phyloP scores from a whole-genome alignment of 108 stramenopile species.

The Cyclotella choctawhatcheeana region DNA sequence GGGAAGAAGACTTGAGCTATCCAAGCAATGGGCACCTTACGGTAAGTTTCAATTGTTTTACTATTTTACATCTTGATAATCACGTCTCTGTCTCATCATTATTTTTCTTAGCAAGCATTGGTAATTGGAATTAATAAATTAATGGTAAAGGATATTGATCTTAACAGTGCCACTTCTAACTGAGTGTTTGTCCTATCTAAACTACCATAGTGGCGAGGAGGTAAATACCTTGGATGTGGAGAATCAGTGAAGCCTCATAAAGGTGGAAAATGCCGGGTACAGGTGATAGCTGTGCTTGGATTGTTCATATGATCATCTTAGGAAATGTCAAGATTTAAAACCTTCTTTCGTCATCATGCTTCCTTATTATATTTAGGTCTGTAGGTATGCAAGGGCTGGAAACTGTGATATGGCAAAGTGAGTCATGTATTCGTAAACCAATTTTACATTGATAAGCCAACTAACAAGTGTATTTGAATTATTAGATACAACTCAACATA shows the following conservation, averaged over 20 bases:
- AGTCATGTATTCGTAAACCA: too few relatives aligned
- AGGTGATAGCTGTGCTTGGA: slow-evolving; percentile 29
- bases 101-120: slow-evolving; percentile 37
- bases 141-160: background rate
- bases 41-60: too few relatives aligned
- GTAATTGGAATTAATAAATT: background rate
- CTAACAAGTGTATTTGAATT: too few relatives aligned
- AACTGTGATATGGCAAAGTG: slow-evolving; percentile 29
- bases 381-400: slow-evolving; percentile 29
- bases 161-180: background rate
- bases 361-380: background rate
- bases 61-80: too few relatives aligned
- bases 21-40: slow-evolving; percentile 51
- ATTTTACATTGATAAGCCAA: too few relatives aligned
- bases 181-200: background rate
- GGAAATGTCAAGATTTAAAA: background rate
- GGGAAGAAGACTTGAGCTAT: slow-evolving; percentile 41
- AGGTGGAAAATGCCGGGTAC: slow-evolving; percentile 40
- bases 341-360: background rate
- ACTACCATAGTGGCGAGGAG: slow-evolving; percentile 28
- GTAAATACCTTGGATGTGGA: slow-evolving; percentile 47
- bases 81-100: too few relatives aligned
- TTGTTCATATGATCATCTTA: background rate
- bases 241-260: slow-evolving; percentile 31
- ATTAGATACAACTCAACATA: slow-evolving; percentile 15